Conservation (phyloP, 2,329 filamentous ascomycete species). For the Calonectria hongkongensis region DNA sequence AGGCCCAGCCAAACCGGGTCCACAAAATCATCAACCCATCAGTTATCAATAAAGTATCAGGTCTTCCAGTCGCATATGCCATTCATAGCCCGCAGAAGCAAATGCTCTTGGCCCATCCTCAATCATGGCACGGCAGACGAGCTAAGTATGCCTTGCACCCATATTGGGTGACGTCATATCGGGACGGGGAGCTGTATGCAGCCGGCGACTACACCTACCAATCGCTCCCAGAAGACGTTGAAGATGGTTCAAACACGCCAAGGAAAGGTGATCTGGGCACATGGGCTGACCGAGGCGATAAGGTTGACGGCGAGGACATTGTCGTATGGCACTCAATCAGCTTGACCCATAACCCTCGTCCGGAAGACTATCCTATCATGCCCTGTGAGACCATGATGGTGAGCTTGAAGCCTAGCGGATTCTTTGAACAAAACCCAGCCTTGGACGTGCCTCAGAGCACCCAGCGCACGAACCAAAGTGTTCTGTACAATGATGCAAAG, state of each 20-base stretch:
- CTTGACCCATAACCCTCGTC: constrained; percentile 35
- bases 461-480: constrained; percentile 34
- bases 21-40: constrained; percentile 39
- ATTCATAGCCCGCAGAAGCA: constrained; percentile 33
- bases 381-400: constrained; percentile 36
- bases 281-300: constrained; percentile 34
- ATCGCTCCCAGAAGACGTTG: constrained; percentile 31
- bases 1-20: constrained; percentile 35
- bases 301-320: constrained; percentile 32
- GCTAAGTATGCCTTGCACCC: constrained; percentile 32
- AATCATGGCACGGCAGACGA: constrained; percentile 34
- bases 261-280: constrained; percentile 17
- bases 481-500: constrained; percentile 19
- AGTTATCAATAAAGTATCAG: constrained; percentile 34
- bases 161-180: constrained; percentile 36
- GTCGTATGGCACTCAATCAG: constrained; percentile 37
- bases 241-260: background rate
- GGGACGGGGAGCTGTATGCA: constrained; percentile 35
- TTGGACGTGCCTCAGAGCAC: constrained; percentile 39
- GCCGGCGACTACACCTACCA: constrained; percentile 39
- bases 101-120: constrained; percentile 30
- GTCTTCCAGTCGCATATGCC: constrained; percentile 24
- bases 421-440: constrained; percentile 38
- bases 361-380: constrained; percentile 39
- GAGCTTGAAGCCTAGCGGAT: constrained; percentile 34